Evolutionary conservation across 257 asterid species (phyloP), one percentile per base, ranked within the genome.

Genomic region (Eucommia ulmoides): DNA sequence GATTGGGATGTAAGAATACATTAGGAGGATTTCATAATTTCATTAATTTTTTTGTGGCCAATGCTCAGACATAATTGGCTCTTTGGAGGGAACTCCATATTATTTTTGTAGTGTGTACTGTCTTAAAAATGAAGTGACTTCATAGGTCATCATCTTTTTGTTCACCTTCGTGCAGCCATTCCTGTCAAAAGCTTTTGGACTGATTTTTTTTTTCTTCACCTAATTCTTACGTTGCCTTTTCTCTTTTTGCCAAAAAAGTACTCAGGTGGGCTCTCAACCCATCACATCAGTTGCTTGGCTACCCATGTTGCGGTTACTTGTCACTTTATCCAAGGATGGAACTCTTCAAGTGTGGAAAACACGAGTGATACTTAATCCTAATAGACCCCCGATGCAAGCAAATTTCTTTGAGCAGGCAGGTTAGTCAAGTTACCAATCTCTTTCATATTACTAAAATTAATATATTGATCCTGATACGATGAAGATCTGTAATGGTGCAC

Each of bases 211-310:
- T 62, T 16, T 16, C 52, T 17, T 47, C 20, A 15, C 22, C 45
- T 51, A 42, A 60, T 49, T 55, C n/a, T 65, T 53, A 59, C 42
- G 7, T 56, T 59, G 44, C 47, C 35, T 21, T 53, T 46, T 72
- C 64, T 50, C 56, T 49, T n/a, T n/a, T 45, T 76, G 63, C 58
- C 60, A 76, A 63, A 73, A 69, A 75, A 91, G 99, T 52, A 91
- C 96, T 3, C 99, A 91, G 69, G 99, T 88, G 60, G 96, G 99
- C 60, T 86, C 99, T 64, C 99, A 91, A 73, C 94, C 99, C 67
- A 86, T 91, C 64, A 69, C 75, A 56, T 83, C 96, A n/a, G 81
- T 91, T 63, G 63, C 93, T 58, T 91, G 99, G 99, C 79, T 83
- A 33, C 92, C 96, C 25, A 26, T 77, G 68, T 65, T 81, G 88